Evolutionary conservation across 345 rosid genomes (phyloP), one percentile per base, ranked within the genome.

Genomic region (Trapa incisa): DNA sequence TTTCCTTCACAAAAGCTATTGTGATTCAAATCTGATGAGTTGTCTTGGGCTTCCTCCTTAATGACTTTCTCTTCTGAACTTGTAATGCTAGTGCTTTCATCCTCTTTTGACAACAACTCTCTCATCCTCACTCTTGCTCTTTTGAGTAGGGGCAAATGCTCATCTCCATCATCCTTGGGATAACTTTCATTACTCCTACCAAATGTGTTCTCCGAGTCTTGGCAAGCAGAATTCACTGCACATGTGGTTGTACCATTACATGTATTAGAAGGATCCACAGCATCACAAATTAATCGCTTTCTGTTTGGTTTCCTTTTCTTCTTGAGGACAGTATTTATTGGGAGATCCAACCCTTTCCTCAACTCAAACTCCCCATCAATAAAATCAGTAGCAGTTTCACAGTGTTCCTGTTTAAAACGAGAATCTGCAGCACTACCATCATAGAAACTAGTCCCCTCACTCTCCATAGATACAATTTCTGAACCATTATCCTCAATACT

Each of bases 41-140:
- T 80, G 48, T 73, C 67, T 8, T 70, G 69, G 52, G 38, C 80
- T 67, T 76, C 85, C 68, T 76, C 85, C 66, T 68, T 69, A 6
- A 73, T 61, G 60, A 65, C 62, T 71, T 70, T 79, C 36, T 85
- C 91, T 68, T 83, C 89, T 39, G 70, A 52, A 71, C 61, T 84
- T 62, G 78, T 74, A 75, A 70, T 67, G 63, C 58, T 63, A 63
- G 29, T 71, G 53, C 41, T 63, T 58, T 75, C 78, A 58, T 79
- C 82, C 63, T 78, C 81, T 33, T 75, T 74, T 71, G 81, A 67
- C 37, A 75, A 82, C 47, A 76, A 75, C 76, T 84, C 81, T 47
- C 97, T 79, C 98, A 89, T 85, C 63, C 97, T 83, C 71, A 92
- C 98, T 80, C 98, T 85, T 7, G 98, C 98, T 68, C 97, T 86